Conservation (phyloP, 345 rosid genomes). For the Salix viminalis region DNA sequence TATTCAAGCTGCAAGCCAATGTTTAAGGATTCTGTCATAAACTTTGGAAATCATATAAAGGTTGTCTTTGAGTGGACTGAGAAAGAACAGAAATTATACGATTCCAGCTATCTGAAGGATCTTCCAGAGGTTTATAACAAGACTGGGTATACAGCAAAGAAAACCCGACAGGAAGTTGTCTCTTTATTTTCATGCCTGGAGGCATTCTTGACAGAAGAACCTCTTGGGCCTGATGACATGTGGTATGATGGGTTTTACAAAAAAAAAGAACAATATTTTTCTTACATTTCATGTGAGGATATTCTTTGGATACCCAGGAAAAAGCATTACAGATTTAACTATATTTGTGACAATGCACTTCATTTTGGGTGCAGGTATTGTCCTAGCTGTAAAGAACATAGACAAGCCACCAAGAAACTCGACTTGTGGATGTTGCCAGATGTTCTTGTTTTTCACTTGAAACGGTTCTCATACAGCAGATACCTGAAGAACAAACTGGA, state of each 20-base stretch:
- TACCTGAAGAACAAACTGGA: conserved; percentile 75
- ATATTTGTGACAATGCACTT: neutral
- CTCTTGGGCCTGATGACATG: conserved; percentile 92
- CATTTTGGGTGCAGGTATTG: conserved; percentile 62
- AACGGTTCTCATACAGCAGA: conserved; percentile 85
- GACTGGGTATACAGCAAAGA: conserved; percentile 56
- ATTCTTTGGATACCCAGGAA: neutral
- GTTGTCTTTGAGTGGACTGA: conserved; percentile 69
- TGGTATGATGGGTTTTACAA: conserved; percentile 38
- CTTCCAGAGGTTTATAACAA: conserved; percentile 65
- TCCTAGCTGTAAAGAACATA: conserved; percentile 81
- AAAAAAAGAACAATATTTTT: neutral
- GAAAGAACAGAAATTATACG: conserved; percentile 52
- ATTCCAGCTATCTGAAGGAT: conserved; percentile 67
- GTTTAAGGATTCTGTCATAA: conserved; percentile 41
- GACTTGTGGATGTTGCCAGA: conserved; percentile 93
- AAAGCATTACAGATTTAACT: neutral
- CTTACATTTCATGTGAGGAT: neutral
- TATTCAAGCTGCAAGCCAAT: conserved; percentile 38
- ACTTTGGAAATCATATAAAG: conserved; percentile 42
- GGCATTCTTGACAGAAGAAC: conserved; percentile 90
- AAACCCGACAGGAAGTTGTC: conserved; percentile 73
- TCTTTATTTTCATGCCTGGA: conserved; percentile 91
- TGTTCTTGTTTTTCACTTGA: conserved; percentile 79
- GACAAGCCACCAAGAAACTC: conserved; percentile 87